Percentiles rank a stretch among this genome's conserved stretches.
phyloP scores from a whole-genome alignment of 352 stramenopile species.

The Phytophthora pseudosyringae region DNA sequence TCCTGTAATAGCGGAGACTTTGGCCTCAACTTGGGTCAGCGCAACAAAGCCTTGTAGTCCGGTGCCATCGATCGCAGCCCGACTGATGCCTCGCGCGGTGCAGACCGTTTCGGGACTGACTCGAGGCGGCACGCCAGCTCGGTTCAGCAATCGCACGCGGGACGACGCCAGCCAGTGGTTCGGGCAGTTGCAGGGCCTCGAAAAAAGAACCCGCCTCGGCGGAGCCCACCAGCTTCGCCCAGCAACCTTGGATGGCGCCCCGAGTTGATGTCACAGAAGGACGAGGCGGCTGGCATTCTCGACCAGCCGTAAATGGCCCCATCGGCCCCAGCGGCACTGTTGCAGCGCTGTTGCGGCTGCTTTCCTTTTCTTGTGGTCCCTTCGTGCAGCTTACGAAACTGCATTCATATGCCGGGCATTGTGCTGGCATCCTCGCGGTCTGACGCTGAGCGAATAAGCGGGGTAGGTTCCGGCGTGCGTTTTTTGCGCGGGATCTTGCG shows the following conservation, averaged over 20 bases:
- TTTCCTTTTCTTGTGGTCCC: conserved; percentile 16
- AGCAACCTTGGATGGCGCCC: neutral
- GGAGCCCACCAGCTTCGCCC: neutral
- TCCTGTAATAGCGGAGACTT: too few relatives aligned
- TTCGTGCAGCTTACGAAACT: neutral
- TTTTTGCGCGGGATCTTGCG: conserved; percentile 17
- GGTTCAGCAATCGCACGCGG: conserved; percentile 9
- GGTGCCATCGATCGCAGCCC: too few relatives aligned
- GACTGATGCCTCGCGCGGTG: too few relatives aligned
- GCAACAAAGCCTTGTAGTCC: too few relatives aligned
- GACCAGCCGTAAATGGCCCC: too few relatives aligned
- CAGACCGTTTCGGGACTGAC: conserved; percentile 3
- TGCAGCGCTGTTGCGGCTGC: neutral
- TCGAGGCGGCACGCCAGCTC: conserved; percentile 3
- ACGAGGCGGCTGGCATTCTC: too few relatives aligned
- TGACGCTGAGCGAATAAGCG: conserved; percentile 7
- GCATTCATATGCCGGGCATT: too few relatives aligned
- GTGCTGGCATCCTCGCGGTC: conserved; percentile 9
- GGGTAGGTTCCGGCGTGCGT: conserved; percentile 14
- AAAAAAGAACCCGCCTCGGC: conserved; percentile 29
- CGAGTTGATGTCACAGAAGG: conserved; percentile 9
- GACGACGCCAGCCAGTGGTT: conserved; percentile 26
- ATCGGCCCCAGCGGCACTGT: too few relatives aligned
- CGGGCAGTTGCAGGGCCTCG: conserved; percentile 5
- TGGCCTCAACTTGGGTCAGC: too few relatives aligned